Evolutionary conservation across 441 rosid genomes (phyloP).

Genomic region (Macaranga tanarius): DNA sequence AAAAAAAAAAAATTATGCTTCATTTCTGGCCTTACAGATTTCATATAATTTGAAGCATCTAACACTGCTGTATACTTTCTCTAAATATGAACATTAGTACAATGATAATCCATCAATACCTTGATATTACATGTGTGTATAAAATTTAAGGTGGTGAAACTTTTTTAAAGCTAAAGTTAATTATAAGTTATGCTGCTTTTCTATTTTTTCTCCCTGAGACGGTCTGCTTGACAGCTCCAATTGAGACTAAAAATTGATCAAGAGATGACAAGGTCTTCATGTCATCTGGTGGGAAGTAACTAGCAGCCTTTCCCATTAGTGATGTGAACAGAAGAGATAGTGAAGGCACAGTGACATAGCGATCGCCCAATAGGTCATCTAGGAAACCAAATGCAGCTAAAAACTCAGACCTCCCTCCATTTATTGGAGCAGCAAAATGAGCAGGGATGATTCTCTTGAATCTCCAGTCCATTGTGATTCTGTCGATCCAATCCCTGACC

Average conservation of each 20-base stretch:
- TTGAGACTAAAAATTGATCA: conserved; percentile 86
- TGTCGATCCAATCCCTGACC: conserved; percentile 93
- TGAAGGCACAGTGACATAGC: conserved; percentile 62
- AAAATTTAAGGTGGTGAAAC: conserved; percentile 1
- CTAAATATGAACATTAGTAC: conserved; percentile 5
- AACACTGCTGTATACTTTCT: background rate
- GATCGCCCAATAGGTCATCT: conserved; percentile 79
- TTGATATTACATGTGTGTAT: conserved; percentile 12
- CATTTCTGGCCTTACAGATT: background rate
- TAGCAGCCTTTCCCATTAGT: conserved; percentile 88
- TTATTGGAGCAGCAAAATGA: conserved; percentile 87
- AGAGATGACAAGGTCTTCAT: conserved; percentile 89
- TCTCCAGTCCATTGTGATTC: conserved; percentile 78
- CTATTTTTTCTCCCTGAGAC: conserved; percentile 65
- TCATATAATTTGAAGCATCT: conserved; percentile 4
- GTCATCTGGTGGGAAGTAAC: conserved; percentile 95
- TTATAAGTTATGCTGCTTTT: conserved; percentile 17
- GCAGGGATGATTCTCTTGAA: conserved; percentile 91
- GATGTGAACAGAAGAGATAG: conserved; percentile 64
- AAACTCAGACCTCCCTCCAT: conserved; percentile 79
- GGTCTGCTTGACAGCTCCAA: conserved; percentile 88
- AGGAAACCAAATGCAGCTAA: conserved; percentile 82
- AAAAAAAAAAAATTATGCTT: background rate
- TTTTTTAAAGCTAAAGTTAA: conserved; percentile 6
- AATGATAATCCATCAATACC: conserved; percentile 4